phyloP scores from a whole-genome alignment of 805 yeast species.

The Starmerella lactis-condensi region DNA sequence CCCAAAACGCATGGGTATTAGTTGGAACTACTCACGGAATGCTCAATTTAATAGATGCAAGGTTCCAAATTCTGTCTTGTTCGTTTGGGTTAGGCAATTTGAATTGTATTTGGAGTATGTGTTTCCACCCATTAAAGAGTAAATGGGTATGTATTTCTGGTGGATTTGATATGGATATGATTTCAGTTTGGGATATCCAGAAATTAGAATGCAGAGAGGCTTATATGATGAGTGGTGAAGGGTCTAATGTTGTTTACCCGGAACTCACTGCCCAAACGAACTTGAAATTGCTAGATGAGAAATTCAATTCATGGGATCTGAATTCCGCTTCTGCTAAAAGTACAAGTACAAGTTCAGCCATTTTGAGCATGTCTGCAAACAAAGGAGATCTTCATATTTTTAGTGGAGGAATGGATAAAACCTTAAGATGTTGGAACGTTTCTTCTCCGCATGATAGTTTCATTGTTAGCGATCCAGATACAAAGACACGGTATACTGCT shows the following conservation, averaged over 20 bases:
- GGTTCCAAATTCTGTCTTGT: slow-evolving; percentile 43
- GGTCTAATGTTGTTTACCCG: slow-evolving; percentile 9
- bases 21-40: slow-evolving; percentile 62
- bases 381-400: slow-evolving; percentile 9
- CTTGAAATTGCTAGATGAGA: slow-evolving; percentile 8
- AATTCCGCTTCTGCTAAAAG: slow-evolving; percentile 9
- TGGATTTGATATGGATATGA: slow-evolving; percentile 40
- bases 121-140: slow-evolving; percentile 28
- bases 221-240: no score
- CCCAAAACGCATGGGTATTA: slow-evolving; percentile 40
- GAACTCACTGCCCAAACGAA: slow-evolving; percentile 13
- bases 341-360: slow-evolving; percentile 3
- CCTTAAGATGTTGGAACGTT: slow-evolving; percentile 24
- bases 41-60: slow-evolving; percentile 62
- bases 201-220: slow-evolving; percentile 37
- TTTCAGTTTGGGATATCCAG: slow-evolving; percentile 62
- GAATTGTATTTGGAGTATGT: slow-evolving; percentile 33
- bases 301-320: slow-evolving; percentile 16
- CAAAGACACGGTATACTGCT: slow-evolving; percentile 17
- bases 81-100: slow-evolving; percentile 41
- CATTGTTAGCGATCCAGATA: slow-evolving; percentile 22
- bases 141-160: slow-evolving; percentile 43
- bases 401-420: slow-evolving; percentile 21
- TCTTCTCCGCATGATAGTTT: slow-evolving; percentile 20
- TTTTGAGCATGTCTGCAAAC: slow-evolving; percentile 4